Evolutionary conservation across 768 basidiomycete species (phyloP), one percentile per base, ranked within the genome.

Genomic region (Rhodotorula taiwanensis): DNA sequence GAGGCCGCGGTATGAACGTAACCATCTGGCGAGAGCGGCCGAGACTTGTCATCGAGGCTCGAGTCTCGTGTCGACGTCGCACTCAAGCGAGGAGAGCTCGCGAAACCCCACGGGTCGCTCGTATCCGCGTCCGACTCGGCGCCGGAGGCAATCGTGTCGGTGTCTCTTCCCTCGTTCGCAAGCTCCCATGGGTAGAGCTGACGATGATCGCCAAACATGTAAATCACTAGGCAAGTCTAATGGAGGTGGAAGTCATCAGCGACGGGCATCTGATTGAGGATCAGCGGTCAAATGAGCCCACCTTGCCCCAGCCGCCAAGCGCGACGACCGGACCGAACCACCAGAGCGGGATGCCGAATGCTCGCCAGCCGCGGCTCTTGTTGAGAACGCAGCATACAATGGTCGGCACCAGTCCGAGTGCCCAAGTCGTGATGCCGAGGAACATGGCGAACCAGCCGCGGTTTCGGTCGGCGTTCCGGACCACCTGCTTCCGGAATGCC

Each of bases 381-480:
- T 62, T 56, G 56, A 66, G 65, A 10, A 49, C 33, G 20, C 48
- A 36, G 60, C 60, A 62, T 15, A 66, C 65, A 49, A 66, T 62
- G 23, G 65, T 61, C 7, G 65, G 65, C 30, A 66, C 57, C 50
- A 61, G 36, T 5, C 65, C 65, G 27, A 66, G 60, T 1, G 45
- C 45, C 51, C 60, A 66, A 23, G 65, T 66, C 7, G 52, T 20
- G 4, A 49, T 27, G 13, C 65, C 65, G n/a, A 66, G 56, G 56
- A 66, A 66, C 33, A 62, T 61, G 14, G 65, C 65, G 43, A 66
- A 66, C 41, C 42, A 58, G 9, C 60, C 65, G 7, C 65, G 55
- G 55, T 66, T 66, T 42, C 65, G 55, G 42, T 66, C 65, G 52
- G 65, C 65, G 47, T 66, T 66, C 6, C 65, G 44, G 2, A 56